phyloP scores from a whole-genome alignment of 768 basidiomycete genomes.

The Trametes cinnabarina region DNA sequence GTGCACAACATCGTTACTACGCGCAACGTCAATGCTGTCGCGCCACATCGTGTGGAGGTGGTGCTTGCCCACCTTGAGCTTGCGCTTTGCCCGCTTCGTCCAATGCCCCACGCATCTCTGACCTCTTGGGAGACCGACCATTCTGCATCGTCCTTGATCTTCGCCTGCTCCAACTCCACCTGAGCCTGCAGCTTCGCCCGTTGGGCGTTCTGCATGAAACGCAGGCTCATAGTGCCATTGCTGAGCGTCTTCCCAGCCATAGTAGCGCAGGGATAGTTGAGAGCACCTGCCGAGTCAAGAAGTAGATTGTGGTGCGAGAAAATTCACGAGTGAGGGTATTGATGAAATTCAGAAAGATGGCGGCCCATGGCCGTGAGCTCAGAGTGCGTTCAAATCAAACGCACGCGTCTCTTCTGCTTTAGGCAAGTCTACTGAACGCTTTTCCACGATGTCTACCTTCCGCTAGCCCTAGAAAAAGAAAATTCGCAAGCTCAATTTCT shows the following conservation, averaged over 20 bases:
- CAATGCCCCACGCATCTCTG: constrained; percentile 50
- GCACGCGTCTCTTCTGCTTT: not conserved
- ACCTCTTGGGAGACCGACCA: constrained; percentile 60
- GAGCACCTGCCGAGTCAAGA: not conserved
- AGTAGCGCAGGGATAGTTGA: not conserved
- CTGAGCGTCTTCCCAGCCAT: constrained; percentile 51
- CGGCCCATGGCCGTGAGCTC: too few species aligned
- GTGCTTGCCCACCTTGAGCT: constrained; percentile 3
- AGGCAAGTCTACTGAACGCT: not conserved
- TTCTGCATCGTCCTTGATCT: constrained; percentile 59
- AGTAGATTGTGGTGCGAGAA: not conserved
- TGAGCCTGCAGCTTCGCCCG: constrained; percentile 50
- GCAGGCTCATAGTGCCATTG: constrained; percentile 59
- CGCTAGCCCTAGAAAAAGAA: not conserved
- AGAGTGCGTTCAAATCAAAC: too few species aligned
- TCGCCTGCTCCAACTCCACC: constrained; percentile 50
- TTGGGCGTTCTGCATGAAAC: constrained; percentile 73
- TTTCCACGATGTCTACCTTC: not conserved
- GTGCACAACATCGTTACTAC: constrained; percentile 36
- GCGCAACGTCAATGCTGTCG: not conserved
- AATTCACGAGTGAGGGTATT: too few species aligned
- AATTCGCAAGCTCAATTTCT: not conserved
- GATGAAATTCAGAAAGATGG: too few species aligned
- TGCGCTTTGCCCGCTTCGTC: constrained; percentile 5
- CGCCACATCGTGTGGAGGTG: not conserved